Base-by-base conservation (phyloP, 1,284 basidiomycete species). In the Sporisorium sorghi region DNA sequence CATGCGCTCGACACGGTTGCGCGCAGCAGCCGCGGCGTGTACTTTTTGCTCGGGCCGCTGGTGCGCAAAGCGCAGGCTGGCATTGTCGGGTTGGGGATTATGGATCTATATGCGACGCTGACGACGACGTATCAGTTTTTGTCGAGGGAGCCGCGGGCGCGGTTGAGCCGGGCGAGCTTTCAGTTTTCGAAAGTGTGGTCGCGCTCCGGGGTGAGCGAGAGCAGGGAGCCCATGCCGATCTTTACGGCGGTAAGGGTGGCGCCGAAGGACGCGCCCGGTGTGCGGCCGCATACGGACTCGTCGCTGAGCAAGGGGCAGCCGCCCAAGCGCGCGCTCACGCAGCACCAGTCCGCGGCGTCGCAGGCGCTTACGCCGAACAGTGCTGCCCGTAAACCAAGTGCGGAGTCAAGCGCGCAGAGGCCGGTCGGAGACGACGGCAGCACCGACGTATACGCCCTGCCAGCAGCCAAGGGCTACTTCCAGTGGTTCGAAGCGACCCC, bases 401-500 rank as follows among this genome's bases (percentile, higher is more conserved):
- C 32, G 21, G 15, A 28, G 15, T 24, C 12, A 8, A 30, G 5
- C 42, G 9, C 37, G 14, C 5, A n/a, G n/a, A n/a, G n/a, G n/a
- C n/a, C n/a, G n/a, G n/a, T 39, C 7, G 17, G n/a, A 3, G 24
- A 33, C 2, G 68, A 70, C 17, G 37, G 55, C 33, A 53, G 17
- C 4, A 58, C 54, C 5, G 71, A 69, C 37, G 44, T 65, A 0
- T 57, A 49, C 15, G 56, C 61, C 1, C 32, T 56, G 8, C 66
- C 66, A 2, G 58, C 46, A 1, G 53, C 55, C 12, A 62, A 55
- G 21, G 62, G 64, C n/a, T 68, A 67, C 43, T 83, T 77, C 57
- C 84, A 85, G 44, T 85, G 84, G 84, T 85, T 81, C 51, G 84
- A 85, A 58, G 73, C 81, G 26, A 76, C 78, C 5, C 84, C 84